Evolutionary conservation across 305 asterid species (phyloP), one percentile per base, ranked within the genome.

Genomic region (Plantago coronopus): DNA sequence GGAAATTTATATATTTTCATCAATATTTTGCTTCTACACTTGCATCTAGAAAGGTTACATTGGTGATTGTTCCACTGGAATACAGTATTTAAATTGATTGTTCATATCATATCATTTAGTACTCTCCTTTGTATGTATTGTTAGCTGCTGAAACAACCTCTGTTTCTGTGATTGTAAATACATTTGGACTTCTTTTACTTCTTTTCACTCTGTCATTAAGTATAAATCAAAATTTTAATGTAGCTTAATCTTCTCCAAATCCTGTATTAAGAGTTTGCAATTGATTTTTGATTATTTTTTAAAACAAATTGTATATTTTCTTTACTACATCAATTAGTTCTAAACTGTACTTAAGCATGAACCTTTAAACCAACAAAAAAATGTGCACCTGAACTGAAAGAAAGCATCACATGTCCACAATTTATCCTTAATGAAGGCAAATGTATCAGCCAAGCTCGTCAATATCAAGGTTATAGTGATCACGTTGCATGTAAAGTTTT

Each of bases 11-110:
- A 15, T 20, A 14, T 54, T 57, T 20, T 56, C 1, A 38, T 42
- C 54, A 57, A 38, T 15, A n/a, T 43, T 29, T 48, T 60, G 54
- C 44, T 61, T 55, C 47, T 61, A 51, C 64, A 17, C 21, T 18
- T 43, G 62, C 67, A 55, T 57, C 16, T 44, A 47, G 55, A 62
- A 44, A 66, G 49, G 50, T 62, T 49, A 60, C 55, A 3, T 22
- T 29, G 64, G 20, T 25, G 42, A 56, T 60, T 2, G 19, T 69
- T 59, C 27, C 27, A 16, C 54, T 40, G 22, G 34, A 44, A 48
- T 31, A n/a, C n/a, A n/a, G n/a, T n/a, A 31, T n/a, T 48, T 34
- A 31, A 49, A 21, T 38, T 44, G 31, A 48, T 64, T 54, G 61
- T 45, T 48, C 23, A 58, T 14, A 40, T 21, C 11, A 64, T 38